Base-by-base conservation (phyloP, 305 asterid species). In the Plantago rigida region DNA sequence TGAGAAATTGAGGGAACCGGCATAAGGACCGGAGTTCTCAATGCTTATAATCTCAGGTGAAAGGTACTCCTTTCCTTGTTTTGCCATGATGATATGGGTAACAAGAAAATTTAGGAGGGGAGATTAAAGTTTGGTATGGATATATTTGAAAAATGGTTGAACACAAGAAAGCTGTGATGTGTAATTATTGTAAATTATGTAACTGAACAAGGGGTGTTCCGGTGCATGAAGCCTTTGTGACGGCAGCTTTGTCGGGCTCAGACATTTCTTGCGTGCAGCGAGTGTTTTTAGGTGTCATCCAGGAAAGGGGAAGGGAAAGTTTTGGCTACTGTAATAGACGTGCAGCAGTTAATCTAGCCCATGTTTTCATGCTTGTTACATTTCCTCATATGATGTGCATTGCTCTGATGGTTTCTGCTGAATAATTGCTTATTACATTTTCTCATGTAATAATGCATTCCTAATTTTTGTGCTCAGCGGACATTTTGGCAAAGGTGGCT, bases 21-120 rank as follows among this genome's bases (percentile, higher is more conserved):
- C 79, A 4, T 77, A 68, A 1, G 85, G 87, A 49, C 83, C 85
- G 3, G 84, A 80, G 51, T 60, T 62, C 63, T 78, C 65, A 41
- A 82, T 31, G 5, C 84, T 72, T 62, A 70, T 73, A 3, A 82
- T 85, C 62, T 82, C 82, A 0, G 85, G 79, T 5, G 87, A 78
- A 56, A 85, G 75, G 58, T 47, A 62, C 60, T 80, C 84, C 12
- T 60, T 47, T 61, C 56, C 48, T 42, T 51, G 7, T 64, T 73
- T 73, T 29, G 79, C 83, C 88, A 78, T 84, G 47, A 0, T 9
- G 39, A 3, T 31, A 3, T 3, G 7, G 5, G 39, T 31, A 31
- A 13, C 15, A 1, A 5, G 5, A 47, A 11, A 13, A 13, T 9
- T 34, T 0, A 34, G 48, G 11, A 47, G 14, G 44, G 34, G 53